Percentiles rank a stretch among this genome's conserved stretches.
Evolutionary conservation across 345 rosid species (phyloP).

Genomic region (Dipteronia dyeriana): DNA sequence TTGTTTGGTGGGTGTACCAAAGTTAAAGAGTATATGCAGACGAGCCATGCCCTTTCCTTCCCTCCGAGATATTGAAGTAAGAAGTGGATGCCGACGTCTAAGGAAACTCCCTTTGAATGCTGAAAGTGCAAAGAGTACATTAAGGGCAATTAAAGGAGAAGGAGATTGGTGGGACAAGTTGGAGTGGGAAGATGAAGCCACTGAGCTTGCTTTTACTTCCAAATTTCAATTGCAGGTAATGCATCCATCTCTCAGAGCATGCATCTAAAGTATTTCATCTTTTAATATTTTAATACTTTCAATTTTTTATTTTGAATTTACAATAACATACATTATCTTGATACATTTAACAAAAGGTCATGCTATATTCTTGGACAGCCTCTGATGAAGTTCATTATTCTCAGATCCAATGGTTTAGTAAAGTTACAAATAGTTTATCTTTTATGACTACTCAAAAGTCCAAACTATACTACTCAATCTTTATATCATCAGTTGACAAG

Average conservation of each 20-base stretch:
- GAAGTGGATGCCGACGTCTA: background rate
- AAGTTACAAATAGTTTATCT: no score
- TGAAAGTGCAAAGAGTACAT: background rate
- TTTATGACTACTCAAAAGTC: no score
- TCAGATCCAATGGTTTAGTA: no score
- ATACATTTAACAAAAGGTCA: no score
- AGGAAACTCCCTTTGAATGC: background rate
- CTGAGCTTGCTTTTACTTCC: background rate
- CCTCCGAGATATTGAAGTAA: no score
- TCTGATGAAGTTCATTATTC: no score
- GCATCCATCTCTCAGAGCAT: background rate
- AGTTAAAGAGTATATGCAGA: background rate
- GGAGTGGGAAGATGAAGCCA: background rate
- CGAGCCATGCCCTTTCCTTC: background rate
- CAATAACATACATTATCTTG: no score
- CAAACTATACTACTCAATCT: no score
- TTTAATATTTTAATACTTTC: no score
- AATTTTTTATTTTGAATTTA: no score
- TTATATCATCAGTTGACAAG: no score
- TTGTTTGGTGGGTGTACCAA: background rate
- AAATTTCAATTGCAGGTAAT: background rate
- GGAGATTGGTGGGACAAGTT: background rate
- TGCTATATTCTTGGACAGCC: no score
- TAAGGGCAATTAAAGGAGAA: background rate
- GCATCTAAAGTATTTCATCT: background rate